Base-by-base conservation (phyloP, 2,329 filamentous ascomycete species). In the Fusarium liriodendri region DNA sequence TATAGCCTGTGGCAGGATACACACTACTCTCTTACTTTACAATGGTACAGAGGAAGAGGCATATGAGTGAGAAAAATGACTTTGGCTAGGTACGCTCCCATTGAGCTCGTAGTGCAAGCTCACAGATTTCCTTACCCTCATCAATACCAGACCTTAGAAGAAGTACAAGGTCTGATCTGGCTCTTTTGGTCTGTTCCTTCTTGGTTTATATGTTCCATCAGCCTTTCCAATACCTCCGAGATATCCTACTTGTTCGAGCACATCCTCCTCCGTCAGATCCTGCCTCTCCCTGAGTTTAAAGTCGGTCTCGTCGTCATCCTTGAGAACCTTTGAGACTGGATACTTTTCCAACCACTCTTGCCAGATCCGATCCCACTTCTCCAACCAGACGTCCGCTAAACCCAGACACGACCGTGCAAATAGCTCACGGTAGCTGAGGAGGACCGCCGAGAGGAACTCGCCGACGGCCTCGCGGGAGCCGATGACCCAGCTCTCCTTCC, bases 281-380 rank as follows among this genome's bases (percentile, higher is more conserved):
- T 75, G 52, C 27, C 68, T 65, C 4, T 69, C 63, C 38, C 78
- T 67, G 3, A 61, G 45, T 32, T 75, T 62, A 58, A 80, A 75
- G 14, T 59, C 20, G 5, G 70, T 62, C 1, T 62, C 70, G 10
- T 67, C 57, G 2, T 62, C 32, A 11, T 58, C 60, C 18, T 67
- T 62, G 1, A 57, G 33, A 7, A 35, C 40, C 5, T 60, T 38
- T 9, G 64, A 52, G 6, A 72, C 16, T 25, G 77, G 77, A 42
- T 77, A 80, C 60, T 71, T 66, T 2, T 72, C 65, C 47, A 80
- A 20, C 81, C 80, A 83, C n/a, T 66, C 38, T 14, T 79, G 73
- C 81, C 81, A 83, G 8, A 77, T 50, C 13, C 62, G 47, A 27
- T 80, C 73, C 74, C 76, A 79, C 37, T 6, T 70, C 67, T 11